phyloP scores from a whole-genome alignment of 78 protist species.

The Dictyostelium intermedium region DNA sequence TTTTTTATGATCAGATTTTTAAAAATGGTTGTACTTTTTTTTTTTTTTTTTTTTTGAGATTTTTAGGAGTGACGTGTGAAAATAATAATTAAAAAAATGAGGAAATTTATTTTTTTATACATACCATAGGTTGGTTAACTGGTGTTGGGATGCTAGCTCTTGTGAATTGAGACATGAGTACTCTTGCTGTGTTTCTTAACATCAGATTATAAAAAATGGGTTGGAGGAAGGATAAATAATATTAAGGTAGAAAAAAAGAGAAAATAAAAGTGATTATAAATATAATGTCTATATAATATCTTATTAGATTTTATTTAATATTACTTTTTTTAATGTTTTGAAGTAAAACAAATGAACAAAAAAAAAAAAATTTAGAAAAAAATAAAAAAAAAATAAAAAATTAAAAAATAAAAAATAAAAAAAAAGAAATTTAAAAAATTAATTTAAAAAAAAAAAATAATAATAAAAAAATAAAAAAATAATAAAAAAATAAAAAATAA shows the following conservation, averaged over 20 bases:
- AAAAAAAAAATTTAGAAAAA: neutral
- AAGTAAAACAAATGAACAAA: neutral
- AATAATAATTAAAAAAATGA: neutral
- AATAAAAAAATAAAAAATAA: neutral
- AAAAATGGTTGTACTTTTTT: no score
- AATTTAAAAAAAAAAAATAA: neutral
- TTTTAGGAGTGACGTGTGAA: neutral
- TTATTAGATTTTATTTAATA: neutral
- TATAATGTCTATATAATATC: neutral
- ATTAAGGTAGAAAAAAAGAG: neutral
- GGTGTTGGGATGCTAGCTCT: slow-evolving; percentile 76
- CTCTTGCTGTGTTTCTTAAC: slow-evolving; percentile 2
- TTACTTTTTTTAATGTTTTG: neutral
- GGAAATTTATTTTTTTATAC: neutral
- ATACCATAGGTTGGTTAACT: slow-evolving; percentile 65
- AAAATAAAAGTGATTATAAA: neutral
- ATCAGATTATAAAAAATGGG: neutral
- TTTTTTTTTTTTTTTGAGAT: neutral
- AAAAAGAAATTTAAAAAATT: neutral
- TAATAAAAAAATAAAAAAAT: neutral
- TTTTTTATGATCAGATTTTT: neutral
- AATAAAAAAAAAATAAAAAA: neutral
- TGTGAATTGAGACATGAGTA: slow-evolving; percentile 42
- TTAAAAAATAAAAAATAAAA: neutral
- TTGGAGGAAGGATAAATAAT: neutral